Base-by-base conservation (phyloP, 176 grass and related monocot species). In the Miscanthus lutarioriparius region DNA sequence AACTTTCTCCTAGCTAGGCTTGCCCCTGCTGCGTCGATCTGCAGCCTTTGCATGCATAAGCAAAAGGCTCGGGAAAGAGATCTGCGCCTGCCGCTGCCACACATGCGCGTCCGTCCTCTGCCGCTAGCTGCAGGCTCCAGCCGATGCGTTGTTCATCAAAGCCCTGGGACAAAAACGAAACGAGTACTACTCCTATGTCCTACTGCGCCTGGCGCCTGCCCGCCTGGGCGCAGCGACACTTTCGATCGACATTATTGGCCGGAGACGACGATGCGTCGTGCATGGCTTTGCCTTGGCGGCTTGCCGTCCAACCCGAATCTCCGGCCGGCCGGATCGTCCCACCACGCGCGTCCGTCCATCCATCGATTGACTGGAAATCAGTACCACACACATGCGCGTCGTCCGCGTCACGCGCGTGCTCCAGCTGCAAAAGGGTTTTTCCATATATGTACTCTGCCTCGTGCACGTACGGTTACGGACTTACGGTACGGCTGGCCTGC, bases 121-220 rank as follows among this genome's bases (percentile, higher is more conserved):
- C 49, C 8, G 17, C 84, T 74, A 30, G 28, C n/a, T 25, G 2
- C 58, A 23, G 0, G 2, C 7, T 6, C 22, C 9, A 44, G 47
- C 48, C 16, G 58, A 79, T 88, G 58, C 81, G 45, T 84, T 59
- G 87, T 79, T 74, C 51, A 88, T 67, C 51, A 88, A 88, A 79
- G 67, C 81, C 59, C 81, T 37, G 76, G 76, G 87, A 79, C 81
- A 84, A 84, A 7, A 35, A 35, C 32, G 32, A 32, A n/a, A n/a
- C 39, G 43, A 78, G 10, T 36, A 49, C 59, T 16, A 2, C 59
- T n/a, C n/a, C n/a, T 1, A 3, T 23, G 48, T n/a, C n/a, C n/a
- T 41, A 64, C 35, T 16, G 40, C 15, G 10, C 38, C 9, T 8
- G 25, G 32, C 65, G 65, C 65, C 19, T 49, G 47, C 4, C 13